Percentiles rank a stretch among this genome's conserved stretches.
These are phyloP conservation scores for Medakamo hakoo DNA, from an alignment of 139 green algal species.

Conservation along the genomic window DNA sequence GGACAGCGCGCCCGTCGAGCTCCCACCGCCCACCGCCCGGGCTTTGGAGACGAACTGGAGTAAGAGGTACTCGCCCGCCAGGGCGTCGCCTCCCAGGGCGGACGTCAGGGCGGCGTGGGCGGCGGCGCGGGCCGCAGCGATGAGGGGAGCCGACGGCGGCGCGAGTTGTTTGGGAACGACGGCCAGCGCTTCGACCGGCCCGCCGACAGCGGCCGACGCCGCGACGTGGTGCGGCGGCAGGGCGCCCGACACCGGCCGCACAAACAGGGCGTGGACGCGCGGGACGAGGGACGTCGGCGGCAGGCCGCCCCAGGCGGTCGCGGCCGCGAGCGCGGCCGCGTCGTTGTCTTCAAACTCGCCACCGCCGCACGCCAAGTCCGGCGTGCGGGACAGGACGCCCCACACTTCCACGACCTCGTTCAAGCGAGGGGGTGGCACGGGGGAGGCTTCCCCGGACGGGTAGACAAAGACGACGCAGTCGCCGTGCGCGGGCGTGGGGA, in stretches of 20 bases:
- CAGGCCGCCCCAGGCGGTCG: no score
- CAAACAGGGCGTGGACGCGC: background rate
- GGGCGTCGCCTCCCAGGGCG: background rate
- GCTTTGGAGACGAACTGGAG: background rate
- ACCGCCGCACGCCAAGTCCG: background rate
- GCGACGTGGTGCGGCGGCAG: background rate
- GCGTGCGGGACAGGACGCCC: background rate
- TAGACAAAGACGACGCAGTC: no score
- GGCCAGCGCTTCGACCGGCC: no score
- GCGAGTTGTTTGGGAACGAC: no score
- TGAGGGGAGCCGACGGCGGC: no score
- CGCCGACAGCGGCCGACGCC: no score
- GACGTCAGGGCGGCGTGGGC: background rate
- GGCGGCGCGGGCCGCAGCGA: no score
- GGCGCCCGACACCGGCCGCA: background rate
- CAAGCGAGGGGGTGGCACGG: background rate
- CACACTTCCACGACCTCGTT: background rate
- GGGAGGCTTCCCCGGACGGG: background rate
- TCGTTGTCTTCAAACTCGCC: background rate
- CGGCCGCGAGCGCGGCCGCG: no score
- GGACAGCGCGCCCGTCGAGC: no score
- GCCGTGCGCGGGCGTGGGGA: background rate
- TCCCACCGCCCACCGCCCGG: background rate
- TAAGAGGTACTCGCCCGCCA: background rate
- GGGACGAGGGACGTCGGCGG: background rate